Evolutionary conservation across 257 asterid genomes (phyloP), one percentile per base, ranked within the genome.

Genomic region (Lycium ferocissimum): DNA sequence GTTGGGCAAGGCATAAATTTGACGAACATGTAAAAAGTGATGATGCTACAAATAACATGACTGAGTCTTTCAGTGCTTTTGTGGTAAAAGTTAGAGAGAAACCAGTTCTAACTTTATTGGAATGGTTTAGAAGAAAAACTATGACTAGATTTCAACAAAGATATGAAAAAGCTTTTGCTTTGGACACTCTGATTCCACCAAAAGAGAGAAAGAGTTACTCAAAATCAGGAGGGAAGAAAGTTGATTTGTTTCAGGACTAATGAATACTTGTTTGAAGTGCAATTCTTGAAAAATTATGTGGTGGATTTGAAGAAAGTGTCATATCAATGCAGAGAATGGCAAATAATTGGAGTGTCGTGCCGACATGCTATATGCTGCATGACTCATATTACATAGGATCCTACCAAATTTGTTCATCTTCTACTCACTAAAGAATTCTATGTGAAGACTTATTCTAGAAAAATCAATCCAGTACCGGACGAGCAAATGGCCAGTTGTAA

Each of bases 11-110:
- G 2, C n/a, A 54, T 54, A 13, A 54, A 54, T 13, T 54, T 54
- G 18, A 54, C 13, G 59, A 54, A 15, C 18, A 54, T 12, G n/a
- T 54, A 13, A 54, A 47, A 47, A 6, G 53, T 47, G 53, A 47
- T 47, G 10, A 47, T 47, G 9, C 10, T 47, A 47, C 53, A 47
- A 47, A 47, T 47, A 47, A 11, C 73, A 59, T 17, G 73, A 45
- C 80, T 58, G 58, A 38, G 17, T 81, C 84, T 56, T 38, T 81
- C 54, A 59, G 38, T 11, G 72, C 73, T 33, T 81, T 37, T 54
- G 67, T 81, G 54, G 71, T 54, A 9, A 5, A 58, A 1, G 12
- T 7, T 8, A 20, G 65, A 37, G 53, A 54, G 17, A 38, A 18
- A 38, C 33, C 53, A 4, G 18, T 81, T 59, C 2, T 18, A 9